These are phyloP conservation scores for Telopea speciosissima DNA, from an alignment of 177 flowering plant species.

Conservation along the genomic window DNA sequence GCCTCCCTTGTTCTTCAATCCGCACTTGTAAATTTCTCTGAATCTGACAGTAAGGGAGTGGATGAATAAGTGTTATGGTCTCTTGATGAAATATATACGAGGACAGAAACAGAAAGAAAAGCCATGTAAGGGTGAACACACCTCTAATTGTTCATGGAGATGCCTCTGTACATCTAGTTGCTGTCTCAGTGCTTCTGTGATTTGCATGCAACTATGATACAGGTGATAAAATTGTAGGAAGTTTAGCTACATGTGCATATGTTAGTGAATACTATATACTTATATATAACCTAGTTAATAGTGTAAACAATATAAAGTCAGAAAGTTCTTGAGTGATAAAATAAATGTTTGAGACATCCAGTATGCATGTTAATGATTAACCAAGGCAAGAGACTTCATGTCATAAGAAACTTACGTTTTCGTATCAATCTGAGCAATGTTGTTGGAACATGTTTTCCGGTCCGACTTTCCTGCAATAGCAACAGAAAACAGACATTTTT, in stretches of 20 bases:
- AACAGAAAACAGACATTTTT: too few relatives aligned
- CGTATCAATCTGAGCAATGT: slow-evolving; percentile 33
- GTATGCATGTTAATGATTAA: not conserved
- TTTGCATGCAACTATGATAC: slow-evolving; percentile 53
- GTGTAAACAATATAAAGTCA: not conserved
- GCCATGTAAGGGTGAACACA: slow-evolving; percentile 11
- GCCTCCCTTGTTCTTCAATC: slow-evolving; percentile 76
- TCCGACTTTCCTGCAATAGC: slow-evolving; percentile 51
- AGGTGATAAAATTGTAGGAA: not conserved
- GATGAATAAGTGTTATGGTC: not conserved
- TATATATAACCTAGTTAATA: too few relatives aligned
- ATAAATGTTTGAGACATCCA: not conserved
- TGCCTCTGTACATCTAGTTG: slow-evolving; percentile 81
- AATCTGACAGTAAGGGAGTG: slow-evolving; percentile 28
- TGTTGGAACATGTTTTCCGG: slow-evolving; percentile 27
- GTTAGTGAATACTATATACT: too few relatives aligned
- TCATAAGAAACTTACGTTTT: slow-evolving; percentile 41
- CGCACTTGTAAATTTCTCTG: slow-evolving; percentile 64
- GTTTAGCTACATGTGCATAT: not conserved
- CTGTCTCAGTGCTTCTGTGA: slow-evolving; percentile 67
- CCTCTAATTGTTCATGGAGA: slow-evolving; percentile 93
- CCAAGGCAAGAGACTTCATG: not conserved
- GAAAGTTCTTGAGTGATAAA: too few relatives aligned
- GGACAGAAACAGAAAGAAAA: not conserved
- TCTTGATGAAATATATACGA: not conserved